A percentile compares a stretch with the other conserved stretches of the same genome.
These are phyloP conservation scores for Breviolum minutum DNA, from an alignment of 73 alveolate species.

Conservation along the genomic window DNA sequence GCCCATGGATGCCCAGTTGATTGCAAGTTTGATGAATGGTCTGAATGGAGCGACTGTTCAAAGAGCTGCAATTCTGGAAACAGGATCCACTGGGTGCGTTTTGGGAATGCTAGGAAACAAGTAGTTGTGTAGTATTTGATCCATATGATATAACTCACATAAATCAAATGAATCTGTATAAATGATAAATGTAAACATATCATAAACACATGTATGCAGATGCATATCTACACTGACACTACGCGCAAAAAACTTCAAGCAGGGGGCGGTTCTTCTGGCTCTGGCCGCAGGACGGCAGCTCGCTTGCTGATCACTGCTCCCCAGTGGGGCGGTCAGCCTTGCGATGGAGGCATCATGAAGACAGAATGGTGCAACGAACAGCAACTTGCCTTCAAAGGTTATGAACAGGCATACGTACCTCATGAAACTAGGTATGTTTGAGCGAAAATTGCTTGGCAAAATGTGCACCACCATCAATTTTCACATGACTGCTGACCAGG, in stretches of 20 bases:
- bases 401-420: no score
- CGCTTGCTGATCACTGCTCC: constrained; percentile 52
- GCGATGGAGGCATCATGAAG: constrained; percentile 77
- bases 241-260: not conserved
- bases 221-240: no score
- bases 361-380: constrained; percentile 69
- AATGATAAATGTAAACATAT: no score
- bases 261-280: not conserved
- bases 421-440: no score
- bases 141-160: no score
- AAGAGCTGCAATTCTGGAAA: constrained; percentile 77
- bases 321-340: constrained; percentile 80
- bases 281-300: constrained; percentile 33
- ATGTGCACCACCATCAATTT: not conserved
- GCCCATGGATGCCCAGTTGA: constrained; percentile 87
- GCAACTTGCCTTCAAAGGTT: not conserved
- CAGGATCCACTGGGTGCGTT: constrained; percentile 12
- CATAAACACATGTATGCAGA: no score
- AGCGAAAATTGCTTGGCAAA: no score
- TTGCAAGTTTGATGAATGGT: constrained; percentile 68
- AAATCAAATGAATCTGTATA: no score
- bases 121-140: no score
- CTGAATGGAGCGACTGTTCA: constrained; percentile 77
- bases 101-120: no score
- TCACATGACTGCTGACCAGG: not conserved